phyloP scores from a whole-genome alignment of 139 green algal genomes.

The Spirogloea muscicola region DNA sequence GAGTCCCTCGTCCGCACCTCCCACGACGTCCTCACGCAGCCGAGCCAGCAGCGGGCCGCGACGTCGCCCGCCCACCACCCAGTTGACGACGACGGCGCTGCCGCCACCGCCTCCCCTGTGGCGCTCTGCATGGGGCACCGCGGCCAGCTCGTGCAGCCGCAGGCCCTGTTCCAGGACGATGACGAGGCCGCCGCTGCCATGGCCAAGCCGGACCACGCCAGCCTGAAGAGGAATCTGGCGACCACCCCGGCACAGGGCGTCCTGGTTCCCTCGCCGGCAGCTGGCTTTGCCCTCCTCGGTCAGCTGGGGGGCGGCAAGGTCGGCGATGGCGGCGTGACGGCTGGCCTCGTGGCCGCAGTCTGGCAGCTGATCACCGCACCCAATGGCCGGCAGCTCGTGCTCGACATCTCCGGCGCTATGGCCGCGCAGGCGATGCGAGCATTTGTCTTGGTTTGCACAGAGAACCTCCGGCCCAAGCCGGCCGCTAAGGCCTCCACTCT shows the following conservation, averaged over 20 bases:
- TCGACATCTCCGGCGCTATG: constrained; percentile 39
- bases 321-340: neutral
- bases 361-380: constrained; percentile 22
- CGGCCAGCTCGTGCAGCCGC: neutral
- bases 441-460: constrained; percentile 17
- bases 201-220: neutral
- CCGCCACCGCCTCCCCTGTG: neutral
- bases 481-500: neutral
- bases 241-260: too few species aligned
- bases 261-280: neutral
- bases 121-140: neutral
- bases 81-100: neutral
- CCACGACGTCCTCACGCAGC: constrained; percentile 15
- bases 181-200: neutral
- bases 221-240: too few species aligned
- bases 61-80: neutral
- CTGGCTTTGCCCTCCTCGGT: neutral
- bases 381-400: constrained; percentile 21
- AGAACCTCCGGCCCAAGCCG: constrained; percentile 12
- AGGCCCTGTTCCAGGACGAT: neutral
- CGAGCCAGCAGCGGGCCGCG: neutral
- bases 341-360: neutral
- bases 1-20: constrained; percentile 28
- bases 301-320: constrained; percentile 8
- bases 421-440: constrained; percentile 23